Base-by-base conservation (phyloP, 2,329 filamentous ascomycete species). In the Fonsecaea erecta region DNA sequence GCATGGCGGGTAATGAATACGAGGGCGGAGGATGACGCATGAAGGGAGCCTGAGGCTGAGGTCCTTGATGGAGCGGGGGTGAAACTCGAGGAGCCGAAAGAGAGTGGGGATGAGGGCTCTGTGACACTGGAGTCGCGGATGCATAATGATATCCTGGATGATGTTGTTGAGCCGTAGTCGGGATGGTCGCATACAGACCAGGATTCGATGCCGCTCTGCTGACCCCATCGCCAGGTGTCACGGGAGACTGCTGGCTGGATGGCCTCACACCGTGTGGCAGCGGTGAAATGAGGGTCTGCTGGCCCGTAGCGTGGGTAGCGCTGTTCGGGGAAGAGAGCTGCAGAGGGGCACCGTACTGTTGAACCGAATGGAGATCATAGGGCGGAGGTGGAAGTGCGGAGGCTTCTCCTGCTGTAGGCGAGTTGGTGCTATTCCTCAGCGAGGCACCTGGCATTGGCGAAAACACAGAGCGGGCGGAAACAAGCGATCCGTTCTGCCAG, bases 1-100 rank as follows among this genome's bases (percentile, higher is more conserved):
- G 80, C 81, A 88, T 84, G n/a, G 83, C 80, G 2, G 89, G 84
- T 2, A 90, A 82, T 2, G 83, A 83, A 71, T 88, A 86, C 6
- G 80, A 81, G 9, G 79, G 77, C 72, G 79, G 81, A 1, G 80
- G 78, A 34, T 75, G 82, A 73, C 80, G 79, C 32, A 73, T 74
- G 62, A 73, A 77, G 28, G 77, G 78, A 55, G 53, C 62, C 30
- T 68, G 68, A 14, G 67, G 52, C 37, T 65, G 66, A 21, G 61
- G 28, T 46, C 68, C 69, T 35, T 81, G 80, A 73, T 79, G 78
- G 60, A 83, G 81, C 24, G 85, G 85, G 3, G 87, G 84, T 3
- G 84, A 85, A 79, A 89, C 81, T 74, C 78, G 82, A 37, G 77
- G 74, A 71, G 80, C 77, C 58, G 76, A 77, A 8, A 66, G 66